phyloP scores from a whole-genome alignment of 257 asterid species.

The Mentha longifolia region DNA sequence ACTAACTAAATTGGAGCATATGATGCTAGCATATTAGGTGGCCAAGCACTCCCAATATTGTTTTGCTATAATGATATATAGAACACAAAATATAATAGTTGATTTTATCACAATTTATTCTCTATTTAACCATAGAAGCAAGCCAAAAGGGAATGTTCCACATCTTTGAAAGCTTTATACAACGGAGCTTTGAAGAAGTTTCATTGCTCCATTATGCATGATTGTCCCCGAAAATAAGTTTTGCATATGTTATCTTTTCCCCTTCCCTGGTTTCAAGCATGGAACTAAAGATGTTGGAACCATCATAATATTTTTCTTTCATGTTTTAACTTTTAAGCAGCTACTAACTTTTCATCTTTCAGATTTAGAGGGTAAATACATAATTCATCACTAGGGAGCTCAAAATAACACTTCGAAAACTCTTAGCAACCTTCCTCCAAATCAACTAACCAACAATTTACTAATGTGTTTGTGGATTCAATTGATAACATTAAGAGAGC shows the following conservation, averaged over 20 bases:
- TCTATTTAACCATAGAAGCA: constrained; percentile 11
- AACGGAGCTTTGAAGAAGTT: not conserved
- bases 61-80: not conserved
- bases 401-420: not conserved
- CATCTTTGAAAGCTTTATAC: constrained; percentile 14
- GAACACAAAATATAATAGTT: not conserved
- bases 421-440: not conserved
- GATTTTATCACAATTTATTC: not conserved
- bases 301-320: not conserved
- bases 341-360: constrained; percentile 1
- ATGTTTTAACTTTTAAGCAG: not conserved
- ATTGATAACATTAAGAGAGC: not conserved
- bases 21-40: not conserved
- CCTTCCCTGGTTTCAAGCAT: not conserved
- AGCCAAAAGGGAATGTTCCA: not conserved
- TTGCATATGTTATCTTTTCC: not conserved
- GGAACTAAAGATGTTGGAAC: not conserved
- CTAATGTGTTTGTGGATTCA: not conserved
- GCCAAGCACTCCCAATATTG: constrained; percentile 22
- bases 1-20: not conserved
- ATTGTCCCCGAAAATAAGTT: not conserved
- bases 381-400: not conserved
- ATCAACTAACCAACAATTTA: not conserved
- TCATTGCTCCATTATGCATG: not conserved
- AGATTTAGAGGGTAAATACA: not conserved